These are phyloP conservation scores for Telopea speciosissima DNA, from an alignment of 177 flowering plant species.

Conservation along the genomic window DNA sequence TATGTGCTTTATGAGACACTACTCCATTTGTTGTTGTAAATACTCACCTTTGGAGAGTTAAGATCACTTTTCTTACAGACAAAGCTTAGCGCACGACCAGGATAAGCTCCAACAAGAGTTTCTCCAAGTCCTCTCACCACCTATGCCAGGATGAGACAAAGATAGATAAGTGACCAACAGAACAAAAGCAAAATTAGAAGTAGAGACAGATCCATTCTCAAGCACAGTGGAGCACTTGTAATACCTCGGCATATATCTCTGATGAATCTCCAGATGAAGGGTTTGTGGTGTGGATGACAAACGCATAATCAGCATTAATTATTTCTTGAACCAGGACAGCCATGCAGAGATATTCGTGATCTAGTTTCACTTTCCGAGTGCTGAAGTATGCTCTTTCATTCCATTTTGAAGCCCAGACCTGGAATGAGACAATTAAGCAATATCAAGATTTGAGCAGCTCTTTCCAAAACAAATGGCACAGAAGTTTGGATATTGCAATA, in stretches of 20 bases:
- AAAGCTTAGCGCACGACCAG: conserved; percentile 95
- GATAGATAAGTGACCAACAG: not conserved
- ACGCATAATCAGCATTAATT: conserved; percentile 93
- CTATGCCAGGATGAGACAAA: conserved; percentile 23
- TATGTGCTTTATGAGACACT: not conserved
- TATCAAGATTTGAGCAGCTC: not conserved
- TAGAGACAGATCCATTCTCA: not conserved
- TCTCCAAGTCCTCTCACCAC: conserved; percentile 98
- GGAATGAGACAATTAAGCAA: conserved; percentile 4
- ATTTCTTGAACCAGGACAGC: conserved; percentile 97
- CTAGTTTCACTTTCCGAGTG: conserved; percentile 76
- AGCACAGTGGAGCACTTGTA: not conserved
- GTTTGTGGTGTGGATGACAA: conserved; percentile 93
- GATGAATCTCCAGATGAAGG: conserved; percentile 92
- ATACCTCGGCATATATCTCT: conserved; percentile 97
- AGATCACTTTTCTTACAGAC: conserved; percentile 72
- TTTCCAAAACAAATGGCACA: not conserved
- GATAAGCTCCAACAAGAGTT: conserved; percentile 98
- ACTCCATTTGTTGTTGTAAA: not conserved
- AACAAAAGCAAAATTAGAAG: not conserved
- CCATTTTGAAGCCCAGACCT: conserved; percentile 99
- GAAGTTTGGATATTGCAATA: not conserved
- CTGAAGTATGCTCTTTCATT: conserved; percentile 98
- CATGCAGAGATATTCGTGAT: conserved; percentile 94
- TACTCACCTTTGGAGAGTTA: conserved; percentile 63